These are phyloP conservation scores for Porcisia deanei DNA, from an alignment of 208 protist species.

Conservation along the genomic window DNA sequence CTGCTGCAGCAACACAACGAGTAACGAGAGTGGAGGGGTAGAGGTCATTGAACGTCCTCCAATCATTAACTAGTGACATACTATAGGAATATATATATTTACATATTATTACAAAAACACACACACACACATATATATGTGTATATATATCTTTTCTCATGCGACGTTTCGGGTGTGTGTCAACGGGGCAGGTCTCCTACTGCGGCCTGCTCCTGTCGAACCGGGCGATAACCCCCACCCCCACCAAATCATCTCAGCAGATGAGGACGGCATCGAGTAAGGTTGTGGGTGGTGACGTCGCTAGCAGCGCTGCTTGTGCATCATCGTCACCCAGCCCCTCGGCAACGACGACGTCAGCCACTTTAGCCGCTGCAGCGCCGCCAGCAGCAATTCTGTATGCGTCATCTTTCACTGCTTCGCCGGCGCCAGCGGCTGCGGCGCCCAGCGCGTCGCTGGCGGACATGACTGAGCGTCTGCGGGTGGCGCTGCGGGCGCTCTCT, in stretches of 20 bases:
- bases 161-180: not conserved
- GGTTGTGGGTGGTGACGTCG: not conserved
- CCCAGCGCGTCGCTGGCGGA: constrained; percentile 12
- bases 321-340: not conserved
- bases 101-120: not conserved
- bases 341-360: not conserved
- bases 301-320: not conserved
- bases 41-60: not conserved
- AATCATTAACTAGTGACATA: not conserved
- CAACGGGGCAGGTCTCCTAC: not conserved
- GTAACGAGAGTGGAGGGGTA: not conserved
- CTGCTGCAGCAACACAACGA: not conserved
- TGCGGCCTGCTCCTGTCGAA: not conserved
- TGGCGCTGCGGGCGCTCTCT: constrained; percentile 28
- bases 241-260: not conserved
- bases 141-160: not conserved
- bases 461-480: constrained; percentile 25
- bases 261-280: not conserved
- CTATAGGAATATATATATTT: not conserved
- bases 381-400: not conserved
- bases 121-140: not conserved
- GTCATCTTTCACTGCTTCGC: not conserved
- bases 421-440: not conserved
- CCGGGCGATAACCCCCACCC: not conserved
- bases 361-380: not conserved